Base-by-base conservation (phyloP, 2,329 filamentous ascomycete species). In the Didymella exigua region DNA sequence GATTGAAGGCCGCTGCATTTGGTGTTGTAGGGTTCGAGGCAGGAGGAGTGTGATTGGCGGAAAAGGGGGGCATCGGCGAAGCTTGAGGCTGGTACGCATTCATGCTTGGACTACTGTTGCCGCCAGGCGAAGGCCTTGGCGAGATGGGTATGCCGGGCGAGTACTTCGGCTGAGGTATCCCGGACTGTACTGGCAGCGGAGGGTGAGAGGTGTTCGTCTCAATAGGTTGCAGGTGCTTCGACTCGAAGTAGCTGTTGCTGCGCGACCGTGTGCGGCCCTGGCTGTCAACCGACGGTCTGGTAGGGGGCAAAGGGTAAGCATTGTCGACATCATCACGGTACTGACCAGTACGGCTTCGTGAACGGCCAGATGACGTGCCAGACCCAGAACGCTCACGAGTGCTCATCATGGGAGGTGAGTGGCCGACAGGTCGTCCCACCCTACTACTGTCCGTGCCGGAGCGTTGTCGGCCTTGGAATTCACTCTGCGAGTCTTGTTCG, bases 331-430 rank as follows among this genome's bases (percentile, higher is more conserved):
- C 83, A 47, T 85, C 82, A 26, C 80, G 79, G 54, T 79, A 77
- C 38, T 72, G 74, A 23, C 79, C 65, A 44, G 61, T 74, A 36
- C 81, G 80, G 65, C 83, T 86, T 58, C 80, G 80, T 7, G 83
- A 85, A 24, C 83, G 79, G 24, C 78, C 79, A 46, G 78, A 80
- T 1, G 78, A 79, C 3, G 79, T 75, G 49, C 81, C 79, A 6
- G 84, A 86, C 58, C 78, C 81, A 5, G 84, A 84, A 44, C 84
- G 80, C 56, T 83, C 80, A 45, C 83, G 76, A 24, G 70, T 74
- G 54, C 69, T 75, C 4, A 79, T 75, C 11, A 66, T 67, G 5
- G 80, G 67, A 18, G 80, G 70, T 29, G 76, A 73, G 23, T 70
- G 64, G 40, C 66, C 71, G 26, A 62, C 59, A 11, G 69, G 59